These are phyloP conservation scores for Cladosporium sp. DNA, from an alignment of 2,329 filamentous ascomycete genomes.

Conservation along the genomic window DNA sequence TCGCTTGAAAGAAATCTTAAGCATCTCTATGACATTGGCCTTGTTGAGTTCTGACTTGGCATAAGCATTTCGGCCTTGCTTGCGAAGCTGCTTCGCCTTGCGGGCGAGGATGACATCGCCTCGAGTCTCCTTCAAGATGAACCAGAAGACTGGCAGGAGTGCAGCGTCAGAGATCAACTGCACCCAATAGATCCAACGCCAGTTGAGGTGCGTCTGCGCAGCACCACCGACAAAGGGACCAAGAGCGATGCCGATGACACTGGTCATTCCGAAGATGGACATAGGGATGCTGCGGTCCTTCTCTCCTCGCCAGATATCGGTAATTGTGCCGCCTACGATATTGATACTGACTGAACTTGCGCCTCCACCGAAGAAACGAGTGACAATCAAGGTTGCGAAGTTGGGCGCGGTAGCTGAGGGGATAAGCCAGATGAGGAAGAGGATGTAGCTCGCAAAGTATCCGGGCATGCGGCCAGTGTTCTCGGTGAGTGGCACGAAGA, in stretches of 20 bases:
- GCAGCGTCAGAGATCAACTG: constrained; percentile 25
- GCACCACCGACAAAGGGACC: constrained; percentile 31
- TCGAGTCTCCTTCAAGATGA: constrained; percentile 48
- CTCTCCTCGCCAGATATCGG: constrained; percentile 41
- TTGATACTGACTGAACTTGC: constrained; percentile 50
- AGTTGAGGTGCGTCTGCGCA: constrained; percentile 23
- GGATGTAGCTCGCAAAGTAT: constrained; percentile 30
- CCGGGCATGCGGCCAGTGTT: constrained; percentile 24
- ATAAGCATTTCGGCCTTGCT: constrained; percentile 38
- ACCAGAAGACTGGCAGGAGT: constrained; percentile 26
- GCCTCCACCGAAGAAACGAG: constrained; percentile 51
- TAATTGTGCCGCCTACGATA: constrained; percentile 47
- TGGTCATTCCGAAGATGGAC: constrained; percentile 28
- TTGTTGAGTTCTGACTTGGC: constrained; percentile 41
- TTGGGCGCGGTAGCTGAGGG: constrained; percentile 53
- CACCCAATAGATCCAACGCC: constrained; percentile 29
- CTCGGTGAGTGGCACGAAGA: constrained; percentile 47
- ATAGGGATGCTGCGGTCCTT: constrained; percentile 28
- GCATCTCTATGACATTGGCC: constrained; percentile 14
- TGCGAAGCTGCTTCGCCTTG: constrained; percentile 46
- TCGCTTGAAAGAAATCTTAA: constrained; percentile 39
- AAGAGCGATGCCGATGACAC: constrained; percentile 29
- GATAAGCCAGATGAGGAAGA: constrained; percentile 49
- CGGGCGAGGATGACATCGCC: constrained; percentile 46
- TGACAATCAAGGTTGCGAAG: constrained; percentile 50